Evolutionary conservation across 2,329 filamentous ascomycete species (phyloP), one percentile per base, ranked within the genome.

Genomic region (Podosphaera xanthii): DNA sequence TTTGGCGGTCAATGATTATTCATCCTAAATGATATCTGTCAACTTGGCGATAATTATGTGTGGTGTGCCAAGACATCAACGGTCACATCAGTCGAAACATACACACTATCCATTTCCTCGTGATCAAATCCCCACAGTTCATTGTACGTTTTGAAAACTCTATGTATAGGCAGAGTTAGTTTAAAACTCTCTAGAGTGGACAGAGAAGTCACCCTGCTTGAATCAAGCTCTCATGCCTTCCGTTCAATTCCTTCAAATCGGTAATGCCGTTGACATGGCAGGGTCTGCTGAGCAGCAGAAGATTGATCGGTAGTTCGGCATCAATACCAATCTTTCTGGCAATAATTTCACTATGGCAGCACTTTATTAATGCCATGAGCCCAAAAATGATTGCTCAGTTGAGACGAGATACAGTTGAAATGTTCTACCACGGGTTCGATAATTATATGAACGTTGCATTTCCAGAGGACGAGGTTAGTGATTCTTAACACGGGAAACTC

Each of bases 361-460:
- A 58, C 6, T 34, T 63, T 22, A 63, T 61, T 55, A 63, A 60
- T 61, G 69, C 67, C 42, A 83, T 84, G 79, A 74, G 74, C 48
- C 71, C 75, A n/a, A 73, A 73, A 61, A 75, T 73, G 65, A 72
- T 83, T 61, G 73, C 75, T 56, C 72, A 76, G 65, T 70, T 84
- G 66, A 76, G 81, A 58, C 75, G 74, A 63, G 77, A 81, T 60
- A 82, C 80, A 9, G 78, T 82, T 60, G 77, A 87, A 65, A 88
- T 97, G 78, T 97, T 97, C 75, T 95, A 94, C 71, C 92, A 98
- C 75, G 92, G 92, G 61, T 97, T 83, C 74, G 83, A 90, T 72
- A 94, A 91, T 71, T 98, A 98, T 74, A 92, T 96, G 83, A 73
- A 80, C 64, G 77, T 94, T 71, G 92, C 90, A 60, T 98, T 96